A percentile compares a stretch with the other conserved stretches of the same genome.
phyloP scores from a whole-genome alignment of 495 filamentous ascomycete genomes.

The Penicillium maclennaniae region DNA sequence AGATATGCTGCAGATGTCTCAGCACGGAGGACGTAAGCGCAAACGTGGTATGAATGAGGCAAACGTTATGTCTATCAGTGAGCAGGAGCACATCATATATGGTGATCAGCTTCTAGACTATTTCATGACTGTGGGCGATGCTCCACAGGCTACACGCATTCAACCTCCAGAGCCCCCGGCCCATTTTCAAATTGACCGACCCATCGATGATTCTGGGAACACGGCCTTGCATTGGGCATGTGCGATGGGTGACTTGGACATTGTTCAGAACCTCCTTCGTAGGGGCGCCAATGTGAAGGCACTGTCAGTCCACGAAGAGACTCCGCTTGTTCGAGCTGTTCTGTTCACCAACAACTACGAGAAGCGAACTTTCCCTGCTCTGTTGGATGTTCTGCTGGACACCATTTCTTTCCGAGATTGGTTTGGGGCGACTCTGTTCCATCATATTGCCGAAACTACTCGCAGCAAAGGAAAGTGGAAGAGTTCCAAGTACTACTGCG shows the following conservation, averaged over 20 bases:
- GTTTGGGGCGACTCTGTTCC: constrained; percentile 79
- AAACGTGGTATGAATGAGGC: constrained; percentile 61
- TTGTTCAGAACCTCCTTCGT: constrained; percentile 77
- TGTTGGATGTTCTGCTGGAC: constrained; percentile 73
- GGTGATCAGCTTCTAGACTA: constrained; percentile 91
- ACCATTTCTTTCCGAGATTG: constrained; percentile 74
- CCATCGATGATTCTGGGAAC: constrained; percentile 84
- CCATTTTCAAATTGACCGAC: constrained; percentile 79
- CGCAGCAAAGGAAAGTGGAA: constrained; percentile 72
- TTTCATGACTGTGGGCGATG: constrained; percentile 76
- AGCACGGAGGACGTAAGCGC: constrained; percentile 69
- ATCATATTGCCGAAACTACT: constrained; percentile 86
- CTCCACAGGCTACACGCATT: constrained; percentile 52
- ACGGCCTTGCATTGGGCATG: constrained; percentile 94
- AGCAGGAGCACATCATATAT: constrained; percentile 84
- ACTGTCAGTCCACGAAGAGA: constrained; percentile 78
- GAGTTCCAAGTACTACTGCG: constrained; percentile 86
- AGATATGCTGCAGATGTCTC: constrained; percentile 63
- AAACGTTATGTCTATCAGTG: constrained; percentile 58
- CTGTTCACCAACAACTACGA: constrained; percentile 95
- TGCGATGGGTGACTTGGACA: constrained; percentile 94
- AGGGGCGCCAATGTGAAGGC: constrained; percentile 64
- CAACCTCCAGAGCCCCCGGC: constrained; percentile 73
- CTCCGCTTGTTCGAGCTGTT: constrained; percentile 89
- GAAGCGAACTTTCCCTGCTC: constrained; percentile 73